Base-by-base conservation (phyloP, 2,329 filamentous ascomycete genomes). In the Cadophora sp. region DNA sequence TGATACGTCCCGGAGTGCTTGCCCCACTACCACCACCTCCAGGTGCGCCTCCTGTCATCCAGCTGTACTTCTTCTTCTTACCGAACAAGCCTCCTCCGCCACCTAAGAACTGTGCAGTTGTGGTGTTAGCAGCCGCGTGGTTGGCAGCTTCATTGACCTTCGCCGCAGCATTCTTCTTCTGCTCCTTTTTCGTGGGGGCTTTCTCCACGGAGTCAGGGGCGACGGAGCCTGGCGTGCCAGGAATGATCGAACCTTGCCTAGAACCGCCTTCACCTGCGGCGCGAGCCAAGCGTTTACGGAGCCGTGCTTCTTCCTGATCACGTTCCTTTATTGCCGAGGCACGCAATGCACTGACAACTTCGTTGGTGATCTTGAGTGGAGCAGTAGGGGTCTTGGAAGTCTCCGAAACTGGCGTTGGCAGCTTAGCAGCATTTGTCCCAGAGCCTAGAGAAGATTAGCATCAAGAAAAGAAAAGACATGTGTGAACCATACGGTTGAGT, bases 181-280 rank as follows among this genome's bases (percentile, higher is more conserved):
- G 84, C 78, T 97, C 94, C 81, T 97, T 97, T 83, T 97, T 97
- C 4, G 91, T 91, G 61, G 92, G 84, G 3, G 88, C 84, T 78
- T 94, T 95, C 71, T 89, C 86, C 0, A 87, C 84, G 1, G 82
- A 77, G 63, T 91, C 89, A 0, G 89, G 85, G 0, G 89, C 87
- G 50, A 87, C 83, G 1, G 87, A 83, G 6, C 87, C 87, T 3
- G 89, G 87, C 0, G 87, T 90, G 2, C 85, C 85, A 13, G 87
- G 83, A 18, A 87, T 87, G 14, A 84, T 80, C 78, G 61, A 50
- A 79, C 78, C 68, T 78, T 80, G 59, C 84, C 81, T 59, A 83
- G 78, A 58, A 67, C 85, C 84, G 3, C 85, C 87, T 63, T 77
- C 79, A 2, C 80, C 78, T 62, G 85, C 87, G 61, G 82, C 81